Evolutionary conservation across 768 basidiomycete genomes (phyloP).

Genomic region (Boletus subparvulus): DNA sequence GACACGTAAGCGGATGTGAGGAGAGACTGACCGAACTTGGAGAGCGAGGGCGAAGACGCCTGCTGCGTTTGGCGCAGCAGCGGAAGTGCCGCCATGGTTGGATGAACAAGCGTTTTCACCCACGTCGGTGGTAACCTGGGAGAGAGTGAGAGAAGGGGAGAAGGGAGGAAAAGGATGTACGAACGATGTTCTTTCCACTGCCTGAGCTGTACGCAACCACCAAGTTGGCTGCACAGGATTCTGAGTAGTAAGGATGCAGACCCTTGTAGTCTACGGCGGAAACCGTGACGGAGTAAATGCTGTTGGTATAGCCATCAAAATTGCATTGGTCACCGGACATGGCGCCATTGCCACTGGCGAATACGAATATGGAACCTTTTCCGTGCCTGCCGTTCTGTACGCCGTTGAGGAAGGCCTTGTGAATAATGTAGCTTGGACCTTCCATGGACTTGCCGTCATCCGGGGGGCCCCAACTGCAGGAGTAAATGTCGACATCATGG

Average conservation of each 20-base stretch:
- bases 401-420: conserved; percentile 93
- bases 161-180: conserved; percentile 31
- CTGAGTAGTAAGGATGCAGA: conserved; percentile 94
- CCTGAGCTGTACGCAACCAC: conserved; percentile 96
- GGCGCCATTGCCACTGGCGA: conserved; percentile 97
- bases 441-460: conserved; percentile 96
- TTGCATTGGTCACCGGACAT: conserved; percentile 94
- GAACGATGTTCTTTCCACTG: conserved; percentile 87
- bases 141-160: conserved; percentile 15
- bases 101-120: conserved; percentile 80
- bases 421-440: conserved; percentile 84
- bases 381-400: conserved; percentile 86
- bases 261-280: conserved; percentile 94
- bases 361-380: conserved; percentile 93
- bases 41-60: conserved; percentile 92
- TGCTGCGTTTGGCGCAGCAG: conserved; percentile 94
- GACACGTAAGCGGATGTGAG: conserved; percentile 3
- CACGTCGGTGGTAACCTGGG: conserved; percentile 90
- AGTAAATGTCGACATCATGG: conserved; percentile 86
- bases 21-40: conserved; percentile 65
- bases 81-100: conserved; percentile 93
- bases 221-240: conserved; percentile 97
- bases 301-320: conserved; percentile 99
- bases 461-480: conserved; percentile 97
- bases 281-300: conserved; percentile 94